Base-by-base conservation (phyloP, 352 stramenopile genomes). In the Phytophthora melonis region DNA sequence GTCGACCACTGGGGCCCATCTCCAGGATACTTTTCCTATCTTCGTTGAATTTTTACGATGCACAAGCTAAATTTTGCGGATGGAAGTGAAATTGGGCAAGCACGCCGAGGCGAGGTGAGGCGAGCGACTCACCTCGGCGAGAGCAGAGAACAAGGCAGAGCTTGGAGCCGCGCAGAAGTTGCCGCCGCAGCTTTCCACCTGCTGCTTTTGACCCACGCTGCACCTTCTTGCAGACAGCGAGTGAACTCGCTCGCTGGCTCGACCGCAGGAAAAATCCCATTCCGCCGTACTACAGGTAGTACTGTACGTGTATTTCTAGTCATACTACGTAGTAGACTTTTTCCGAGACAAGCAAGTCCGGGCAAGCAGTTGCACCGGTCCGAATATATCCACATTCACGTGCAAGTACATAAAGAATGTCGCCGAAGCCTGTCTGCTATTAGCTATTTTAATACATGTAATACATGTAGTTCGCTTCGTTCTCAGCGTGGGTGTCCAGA, bases 1-100 rank as follows among this genome's bases (percentile, higher is more conserved):
- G 43, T 21, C 43, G n/a, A 52, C 43, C 16, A 21, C 16, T 3
- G 16, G 43, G 14, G 8, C 58, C 58, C 58, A 64, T 64, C 58
- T 43, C 21, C 6, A 16, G 14, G 16, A 55, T 39, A 21, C 7
- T 34, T n/a, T 45, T 30, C 58, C 58, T 18, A 59, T 59, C 27
- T 59, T 45, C 25, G 25, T 18, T 58, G 27, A 59, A 59, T 25
- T 47, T 59, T n/a, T 10, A 25, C 7, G 43, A 23, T 52, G 43
- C 3, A n/a, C 43, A 52, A 21, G 16, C 5, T 10, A 52, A 52
- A 52, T 23, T 52, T n/a, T 52, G 5, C n/a, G 18, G 16, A n/a
- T 52, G 5, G 18, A 21, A n/a, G 43, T 21, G 43, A 21, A 50
- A 21, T 21, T 41, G 36, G n/a, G 13, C 14, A 21, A 19, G 23